These are phyloP conservation scores for Perkinsus marinus DNA, from an alignment of 169 alveolate genomes.

Conservation along the genomic window DNA sequence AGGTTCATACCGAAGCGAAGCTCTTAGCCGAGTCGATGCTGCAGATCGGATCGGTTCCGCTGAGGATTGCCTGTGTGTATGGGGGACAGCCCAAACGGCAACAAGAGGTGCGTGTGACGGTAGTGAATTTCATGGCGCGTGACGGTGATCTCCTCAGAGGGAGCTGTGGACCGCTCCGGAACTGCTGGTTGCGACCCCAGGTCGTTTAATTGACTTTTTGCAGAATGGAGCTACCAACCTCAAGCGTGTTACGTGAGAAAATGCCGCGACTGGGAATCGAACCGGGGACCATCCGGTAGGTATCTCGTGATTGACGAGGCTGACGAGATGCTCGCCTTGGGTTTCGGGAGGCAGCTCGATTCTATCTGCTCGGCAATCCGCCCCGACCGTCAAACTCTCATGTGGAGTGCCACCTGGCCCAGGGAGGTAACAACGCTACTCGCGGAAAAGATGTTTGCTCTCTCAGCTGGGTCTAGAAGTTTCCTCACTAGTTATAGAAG, in stretches of 20 bases:
- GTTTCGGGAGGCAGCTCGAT: conserved; percentile 74
- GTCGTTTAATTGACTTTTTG: conserved; percentile 83
- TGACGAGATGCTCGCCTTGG: conserved; percentile 76
- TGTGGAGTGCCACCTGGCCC: conserved; percentile 90
- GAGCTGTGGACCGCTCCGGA: conserved; percentile 63
- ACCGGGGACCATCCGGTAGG: conserved; percentile 20
- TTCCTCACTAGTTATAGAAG: too few species aligned
- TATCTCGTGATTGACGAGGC: conserved; percentile 81
- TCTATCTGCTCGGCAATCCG: conserved; percentile 53
- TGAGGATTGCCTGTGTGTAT: conserved; percentile 59
- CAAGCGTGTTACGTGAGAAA: conserved; percentile 52
- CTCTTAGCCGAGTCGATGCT: conserved; percentile 35
- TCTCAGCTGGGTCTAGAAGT: too few species aligned
- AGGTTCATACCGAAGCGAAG: conserved; percentile 4
- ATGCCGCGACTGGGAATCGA: conserved; percentile 53
- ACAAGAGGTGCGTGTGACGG: too few species aligned
- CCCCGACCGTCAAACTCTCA: conserved; percentile 60
- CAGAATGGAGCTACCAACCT: conserved; percentile 23
- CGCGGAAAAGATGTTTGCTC: not conserved
- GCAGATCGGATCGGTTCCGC: not conserved
- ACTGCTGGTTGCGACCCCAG: conserved; percentile 86
- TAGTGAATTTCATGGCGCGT: conserved; percentile 30
- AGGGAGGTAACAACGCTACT: conserved; percentile 33
- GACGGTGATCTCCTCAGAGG: conserved; percentile 69
- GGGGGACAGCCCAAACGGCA: conserved; percentile 69